Evolutionary conservation across 148 eudicot genomes (phyloP), one percentile per base, ranked within the genome.

Genomic region (Silene uniflora): DNA sequence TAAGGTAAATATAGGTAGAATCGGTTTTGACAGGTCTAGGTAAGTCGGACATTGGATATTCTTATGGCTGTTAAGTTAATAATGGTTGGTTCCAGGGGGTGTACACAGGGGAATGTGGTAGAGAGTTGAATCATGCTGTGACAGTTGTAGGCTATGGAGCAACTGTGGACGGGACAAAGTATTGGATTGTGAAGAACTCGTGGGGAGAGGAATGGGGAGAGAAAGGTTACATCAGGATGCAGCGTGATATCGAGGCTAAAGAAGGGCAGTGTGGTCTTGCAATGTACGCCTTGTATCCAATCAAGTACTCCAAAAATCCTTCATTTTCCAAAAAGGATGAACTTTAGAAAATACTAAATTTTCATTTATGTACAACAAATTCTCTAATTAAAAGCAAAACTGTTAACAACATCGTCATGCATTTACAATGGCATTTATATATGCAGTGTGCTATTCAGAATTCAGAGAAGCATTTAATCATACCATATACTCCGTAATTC

Each of bases 201-300:
- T 91, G 92, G 91, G 96, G 96, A 14, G 68, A 75, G 5, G 87
- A 80, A 67, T 91, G 96, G 96, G 96, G 96, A 39, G 92, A 89
- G 62, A 83, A 83, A 62, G 94, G 94, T 14, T 90, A 86, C 76
- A 82, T 88, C 42, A 71, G 62, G 62, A 2, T 71, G 17, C 73
- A 71, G 61, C 73, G 73, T 16, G 73, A 18, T 52, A n/a, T 71
- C 62, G 2, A 22, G 22, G 62, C 61, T 52, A 52, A 52, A 54
- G 61, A 54, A 54, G 73, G 73, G 13, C 42, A 24, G 14, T 71
- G 73, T 27, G 73, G 73, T 25, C 54, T 71, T 17, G 62, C 73
- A 54, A 2, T 71, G 44, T 54, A 71, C 24, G 73, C 73, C 11
- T 71, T 39, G 16, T 71, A 54, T 25, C 73, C 73, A 6, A 71